A percentile compares a stretch with the other conserved stretches of the same genome.
Conservation (phyloP, 148 eudicot genomes). For the Rhododendron henanense region DNA sequence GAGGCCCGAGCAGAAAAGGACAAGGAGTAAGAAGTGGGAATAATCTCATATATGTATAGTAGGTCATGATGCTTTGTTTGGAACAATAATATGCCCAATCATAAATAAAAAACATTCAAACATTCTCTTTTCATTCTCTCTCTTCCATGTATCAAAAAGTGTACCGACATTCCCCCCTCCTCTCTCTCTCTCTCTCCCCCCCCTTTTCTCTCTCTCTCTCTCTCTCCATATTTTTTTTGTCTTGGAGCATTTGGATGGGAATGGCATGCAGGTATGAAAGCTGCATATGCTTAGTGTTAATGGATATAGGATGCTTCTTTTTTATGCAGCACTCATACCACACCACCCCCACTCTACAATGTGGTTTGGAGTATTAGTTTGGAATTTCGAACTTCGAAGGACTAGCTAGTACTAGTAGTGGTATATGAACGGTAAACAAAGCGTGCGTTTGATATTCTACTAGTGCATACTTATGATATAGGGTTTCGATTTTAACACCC, state of each 20-base stretch:
- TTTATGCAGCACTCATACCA: neutral
- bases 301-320: constrained; percentile 3
- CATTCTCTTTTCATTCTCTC: neutral
- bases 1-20: constrained; percentile 24
- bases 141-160: neutral
- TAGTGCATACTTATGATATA: neutral
- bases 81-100: neutral
- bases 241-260: constrained; percentile 47
- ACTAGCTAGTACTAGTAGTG: neutral
- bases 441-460: neutral
- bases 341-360: neutral
- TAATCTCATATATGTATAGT: constrained; percentile 13
- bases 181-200: too few species aligned
- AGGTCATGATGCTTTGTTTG: neutral
- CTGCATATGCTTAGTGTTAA: constrained; percentile 35
- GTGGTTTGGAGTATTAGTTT: neutral
- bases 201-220: neutral
- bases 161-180: neutral
- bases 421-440: neutral
- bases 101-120: neutral
- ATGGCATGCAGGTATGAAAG: constrained; percentile 68
- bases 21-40: constrained; percentile 40
- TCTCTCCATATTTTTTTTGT: constrained; percentile 29
- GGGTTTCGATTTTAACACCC: neutral
- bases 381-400: constrained; percentile 9